Base-by-base conservation (phyloP, 805 yeast species). In the Komagataella phaffii region DNA sequence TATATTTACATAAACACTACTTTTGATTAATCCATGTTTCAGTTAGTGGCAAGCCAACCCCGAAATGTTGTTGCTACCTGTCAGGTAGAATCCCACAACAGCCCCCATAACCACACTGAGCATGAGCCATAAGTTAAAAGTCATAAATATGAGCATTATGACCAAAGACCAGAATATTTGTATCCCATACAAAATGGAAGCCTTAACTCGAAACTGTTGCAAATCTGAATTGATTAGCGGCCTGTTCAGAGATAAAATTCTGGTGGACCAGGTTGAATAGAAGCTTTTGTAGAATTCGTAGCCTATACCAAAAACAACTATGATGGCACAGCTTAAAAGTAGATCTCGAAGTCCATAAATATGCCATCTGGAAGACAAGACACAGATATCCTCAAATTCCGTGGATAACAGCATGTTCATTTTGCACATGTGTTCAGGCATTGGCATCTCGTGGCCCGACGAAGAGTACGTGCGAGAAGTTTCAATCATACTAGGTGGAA, bases 91-190 rank as follows among this genome's bases (percentile, higher is more conserved):
- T 2, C 78, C 78, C 0, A 64, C 1, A 4, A 62, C 69, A 1
- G 76, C 71, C 7, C 78, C 78, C 2, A 63, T 50, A 24, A 64
- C 69, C 44, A 71, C 74, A 2, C 75, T 66, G 24, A 66, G 46
- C 77, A 73, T 73, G 45, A 72, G 61, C 75, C 75, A 73, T 49
- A 70, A 64, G 54, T 73, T 73, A 58, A 70, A 73, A 7, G 73
- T 69, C 78, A 73, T 73, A 53, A 73, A 73, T 10, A 73, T 68
- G 56, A 73, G 62, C 78, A 73, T 73, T 56, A 73, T 65, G 58
- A 70, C 60, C 52, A 73, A 71, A 3, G 75, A 70, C 56, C 68
- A 71, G 17, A 71, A 69, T n/a, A 72, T 74, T 52, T 67, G 63
- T 17, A 68, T 19, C 0, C 73, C 76, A 54, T 73, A 73, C 12